Conservation (phyloP, 78 protist genomes). For the Dictyostelium firmibasis region DNA sequence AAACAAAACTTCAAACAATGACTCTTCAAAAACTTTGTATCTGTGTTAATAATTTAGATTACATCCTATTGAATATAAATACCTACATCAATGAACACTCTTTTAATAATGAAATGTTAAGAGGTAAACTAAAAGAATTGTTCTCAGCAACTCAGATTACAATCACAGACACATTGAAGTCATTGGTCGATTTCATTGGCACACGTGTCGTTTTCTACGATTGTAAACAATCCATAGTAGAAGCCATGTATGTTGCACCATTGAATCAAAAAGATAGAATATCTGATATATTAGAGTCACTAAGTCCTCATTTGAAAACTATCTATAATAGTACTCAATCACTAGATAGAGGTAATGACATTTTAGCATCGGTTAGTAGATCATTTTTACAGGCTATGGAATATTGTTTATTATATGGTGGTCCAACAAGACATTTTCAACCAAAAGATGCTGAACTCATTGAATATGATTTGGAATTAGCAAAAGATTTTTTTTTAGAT, state of each 20-base stretch:
- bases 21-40: constrained; percentile 13
- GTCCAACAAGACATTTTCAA: constrained; percentile 37
- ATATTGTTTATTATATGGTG: constrained; percentile 12
- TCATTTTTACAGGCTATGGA: constrained; percentile 41
- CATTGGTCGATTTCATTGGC: constrained; percentile 47
- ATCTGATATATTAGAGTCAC: constrained; percentile 1
- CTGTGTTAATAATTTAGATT: constrained; percentile 60
- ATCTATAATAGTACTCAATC: constrained; percentile 23
- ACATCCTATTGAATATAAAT: constrained; percentile 3
- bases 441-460: constrained; percentile 33
- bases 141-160: constrained; percentile 2
- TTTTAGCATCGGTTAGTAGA: constrained; percentile 37
- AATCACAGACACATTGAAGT: not conserved
- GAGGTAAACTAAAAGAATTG: constrained; percentile 9
- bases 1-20: not conserved
- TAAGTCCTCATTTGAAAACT: constrained; percentile 18
- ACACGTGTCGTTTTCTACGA: constrained; percentile 52
- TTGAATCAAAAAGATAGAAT: not conserved
- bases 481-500: constrained; percentile 64
- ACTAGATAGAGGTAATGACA: constrained; percentile 33
- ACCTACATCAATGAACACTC: constrained; percentile 34
- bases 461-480: constrained; percentile 48
- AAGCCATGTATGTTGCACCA: not conserved
- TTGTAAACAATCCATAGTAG: not conserved
- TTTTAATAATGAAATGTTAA: not conserved